phyloP scores from a whole-genome alignment of 2,329 filamentous ascomycete species.

The Chaetomiaceae sp. region DNA sequence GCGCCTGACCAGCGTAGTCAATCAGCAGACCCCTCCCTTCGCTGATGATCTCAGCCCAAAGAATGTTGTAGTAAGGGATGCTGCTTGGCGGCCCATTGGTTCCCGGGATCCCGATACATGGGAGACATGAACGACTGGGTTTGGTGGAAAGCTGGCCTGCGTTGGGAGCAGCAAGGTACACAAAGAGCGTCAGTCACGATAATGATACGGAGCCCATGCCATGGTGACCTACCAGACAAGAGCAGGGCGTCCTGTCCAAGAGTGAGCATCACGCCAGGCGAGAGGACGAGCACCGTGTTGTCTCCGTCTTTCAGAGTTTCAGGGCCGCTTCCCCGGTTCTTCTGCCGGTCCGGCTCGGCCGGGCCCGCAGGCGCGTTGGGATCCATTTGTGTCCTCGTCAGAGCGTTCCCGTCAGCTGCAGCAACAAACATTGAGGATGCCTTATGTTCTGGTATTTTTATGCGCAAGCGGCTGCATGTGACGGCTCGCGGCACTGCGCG shows the following conservation, averaged over 20 bases:
- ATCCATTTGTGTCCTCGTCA: conserved; percentile 12
- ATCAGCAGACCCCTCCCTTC: conserved; percentile 21
- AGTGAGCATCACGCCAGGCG: conserved; percentile 21
- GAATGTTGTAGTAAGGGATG: conserved; percentile 76
- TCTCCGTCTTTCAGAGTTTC: not conserved
- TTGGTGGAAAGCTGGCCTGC: conserved; percentile 18
- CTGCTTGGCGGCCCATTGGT: conserved; percentile 20
- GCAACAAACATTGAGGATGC: not conserved
- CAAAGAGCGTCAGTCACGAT: not conserved
- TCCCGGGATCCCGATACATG: conserved; percentile 13
- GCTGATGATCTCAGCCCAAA: conserved; percentile 56
- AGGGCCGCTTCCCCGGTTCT: not conserved
- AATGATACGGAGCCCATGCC: not conserved
- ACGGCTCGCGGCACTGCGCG: not conserved
- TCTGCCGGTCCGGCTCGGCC: not conserved
- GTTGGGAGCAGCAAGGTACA: not conserved
- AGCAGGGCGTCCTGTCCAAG: conserved; percentile 20
- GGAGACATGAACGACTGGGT: conserved; percentile 18
- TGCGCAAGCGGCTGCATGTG: conserved; percentile 6
- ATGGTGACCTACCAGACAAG: conserved; percentile 18
- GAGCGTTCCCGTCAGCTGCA: not conserved
- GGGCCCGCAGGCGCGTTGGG: conserved; percentile 4
- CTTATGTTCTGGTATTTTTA: too few species aligned
- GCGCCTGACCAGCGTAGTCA: conserved; percentile 21
- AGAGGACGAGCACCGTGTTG: conserved; percentile 18